A percentile compares a stretch with the other conserved stretches of the same genome.
These are phyloP conservation scores for Fusarium clavum DNA, from an alignment of 2,329 filamentous ascomycete genomes.

Conservation along the genomic window DNA sequence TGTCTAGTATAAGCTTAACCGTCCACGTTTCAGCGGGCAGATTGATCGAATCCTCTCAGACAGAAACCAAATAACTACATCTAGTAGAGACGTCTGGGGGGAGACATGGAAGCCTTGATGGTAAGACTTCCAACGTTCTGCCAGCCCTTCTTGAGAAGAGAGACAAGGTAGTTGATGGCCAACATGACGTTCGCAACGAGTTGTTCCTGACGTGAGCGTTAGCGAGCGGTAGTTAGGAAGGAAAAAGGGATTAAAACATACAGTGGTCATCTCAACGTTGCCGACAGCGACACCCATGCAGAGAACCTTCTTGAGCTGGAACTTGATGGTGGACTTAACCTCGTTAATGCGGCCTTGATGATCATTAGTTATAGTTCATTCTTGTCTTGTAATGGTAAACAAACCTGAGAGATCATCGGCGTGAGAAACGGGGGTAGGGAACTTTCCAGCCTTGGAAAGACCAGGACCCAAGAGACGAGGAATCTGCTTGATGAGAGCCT, in stretches of 20 bases:
- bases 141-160: conserved; percentile 99
- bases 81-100: conserved; percentile 98
- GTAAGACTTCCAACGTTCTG: conserved; percentile 99
- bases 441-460: conserved; percentile 99
- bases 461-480: conserved; percentile 98
- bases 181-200: conserved; percentile 99
- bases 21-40: conserved; percentile 35
- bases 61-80: conserved; percentile 43
- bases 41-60: conserved; percentile 39
- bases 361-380: background rate
- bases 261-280: conserved; percentile 89
- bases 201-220: conserved; percentile 74
- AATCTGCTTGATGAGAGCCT: conserved; percentile 99
- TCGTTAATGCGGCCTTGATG: conserved; percentile 85
- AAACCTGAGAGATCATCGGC: conserved; percentile 82
- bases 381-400: background rate
- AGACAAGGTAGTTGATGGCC: conserved; percentile 99
- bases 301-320: conserved; percentile 99
- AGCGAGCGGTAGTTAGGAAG: background rate
- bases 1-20: conserved; percentile 35
- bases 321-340: conserved; percentile 99
- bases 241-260: background rate
- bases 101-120: conserved; percentile 99
- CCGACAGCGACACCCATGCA: conserved; percentile 99
- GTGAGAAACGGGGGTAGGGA: conserved; percentile 98